Conservation (phyloP, 2,329 filamentous ascomycete genomes). For the Parasarocladium wereldwijsianum region DNA sequence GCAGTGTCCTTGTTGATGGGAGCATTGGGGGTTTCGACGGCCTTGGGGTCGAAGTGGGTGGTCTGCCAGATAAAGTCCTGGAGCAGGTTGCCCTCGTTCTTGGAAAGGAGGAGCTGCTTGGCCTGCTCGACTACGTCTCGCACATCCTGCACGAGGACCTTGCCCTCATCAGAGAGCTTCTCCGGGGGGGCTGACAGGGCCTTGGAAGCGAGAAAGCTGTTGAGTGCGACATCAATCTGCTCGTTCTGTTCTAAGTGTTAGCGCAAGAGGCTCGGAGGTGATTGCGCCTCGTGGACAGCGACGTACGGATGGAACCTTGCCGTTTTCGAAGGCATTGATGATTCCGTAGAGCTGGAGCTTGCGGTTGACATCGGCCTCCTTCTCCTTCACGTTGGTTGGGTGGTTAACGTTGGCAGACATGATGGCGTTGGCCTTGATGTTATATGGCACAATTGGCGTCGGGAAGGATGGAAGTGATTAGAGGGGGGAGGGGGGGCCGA, state of each 20-base stretch:
- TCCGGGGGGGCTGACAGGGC: constrained; percentile 54
- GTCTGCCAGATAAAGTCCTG: constrained; percentile 98
- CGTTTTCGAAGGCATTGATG: constrained; percentile 65
- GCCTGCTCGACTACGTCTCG: constrained; percentile 70
- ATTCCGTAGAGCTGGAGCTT: constrained; percentile 96
- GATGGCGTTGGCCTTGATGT: too few species aligned
- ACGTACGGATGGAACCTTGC: constrained; percentile 80
- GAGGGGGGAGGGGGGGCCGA: too few species aligned
- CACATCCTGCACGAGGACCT: constrained; percentile 61
- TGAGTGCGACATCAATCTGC: constrained; percentile 89
- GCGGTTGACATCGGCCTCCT: constrained; percentile 77
- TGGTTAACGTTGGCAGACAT: constrained; percentile 47
- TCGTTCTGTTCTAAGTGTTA: constrained; percentile 48
- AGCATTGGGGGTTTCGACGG: constrained; percentile 44
- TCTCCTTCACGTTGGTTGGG: constrained; percentile 57
- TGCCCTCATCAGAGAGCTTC: constrained; percentile 72
- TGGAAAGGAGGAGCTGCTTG: constrained; percentile 73
- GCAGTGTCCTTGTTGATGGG: constrained; percentile 64
- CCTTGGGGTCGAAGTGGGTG: constrained; percentile 53
- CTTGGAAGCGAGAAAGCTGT: constrained; percentile 66
- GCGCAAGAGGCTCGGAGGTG: too few species aligned
- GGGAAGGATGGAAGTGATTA: too few species aligned
- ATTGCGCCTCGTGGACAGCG: not conserved
- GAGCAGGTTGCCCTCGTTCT: constrained; percentile 87
- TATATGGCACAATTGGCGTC: too few species aligned